Base-by-base conservation (phyloP, 2,329 filamentous ascomycete species). In the Aspergillus sp. region DNA sequence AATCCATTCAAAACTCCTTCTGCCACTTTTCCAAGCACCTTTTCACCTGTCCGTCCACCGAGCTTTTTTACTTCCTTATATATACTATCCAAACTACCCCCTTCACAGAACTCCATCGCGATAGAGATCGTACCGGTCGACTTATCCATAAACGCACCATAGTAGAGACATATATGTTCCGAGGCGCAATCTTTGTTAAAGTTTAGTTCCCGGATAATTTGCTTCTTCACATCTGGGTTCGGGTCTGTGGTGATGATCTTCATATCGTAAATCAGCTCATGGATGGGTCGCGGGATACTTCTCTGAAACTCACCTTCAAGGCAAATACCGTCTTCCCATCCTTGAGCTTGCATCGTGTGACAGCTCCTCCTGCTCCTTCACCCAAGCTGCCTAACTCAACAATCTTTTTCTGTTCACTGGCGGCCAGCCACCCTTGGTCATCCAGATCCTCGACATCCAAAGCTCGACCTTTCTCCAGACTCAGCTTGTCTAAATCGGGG, bases 141-240 rank as follows among this genome's bases (percentile, higher is more conserved):
- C 58, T 95, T 90, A 72, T 99, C 93, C 73, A 96, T 91, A 73
- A 98, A 99, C 41, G 93, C 93, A 62, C 95, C 95, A 70, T 97
- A 99, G 78, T 99, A 99, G 62, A 90, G 87, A 77, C 95, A 99
- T 69, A 99, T 99, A 74, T 98, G 92, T 59, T 95, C 89, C 4
- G 92, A 97, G 6, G 91, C 92, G 73, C 95, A 98, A 65, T 93
- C 91, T 77, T 97, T 97, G 82, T 99, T 99, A 83, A 98, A 99
- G 61, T 90, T 91, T 53, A 99, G 82, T 75, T 99, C 95, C 70
- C 95, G 90, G 59, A 98, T 86, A 67, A 99, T 99, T 77, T 99
- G 95, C 74, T 96, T 97, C 82, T 97, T 98, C 61, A 98, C 91
- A 72, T 97, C 93, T 12, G 95, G 93, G 67, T 99, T 95, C 2